Base-by-base conservation (phyloP, 2,329 filamentous ascomycete genomes). In the Xylaria sp. region DNA sequence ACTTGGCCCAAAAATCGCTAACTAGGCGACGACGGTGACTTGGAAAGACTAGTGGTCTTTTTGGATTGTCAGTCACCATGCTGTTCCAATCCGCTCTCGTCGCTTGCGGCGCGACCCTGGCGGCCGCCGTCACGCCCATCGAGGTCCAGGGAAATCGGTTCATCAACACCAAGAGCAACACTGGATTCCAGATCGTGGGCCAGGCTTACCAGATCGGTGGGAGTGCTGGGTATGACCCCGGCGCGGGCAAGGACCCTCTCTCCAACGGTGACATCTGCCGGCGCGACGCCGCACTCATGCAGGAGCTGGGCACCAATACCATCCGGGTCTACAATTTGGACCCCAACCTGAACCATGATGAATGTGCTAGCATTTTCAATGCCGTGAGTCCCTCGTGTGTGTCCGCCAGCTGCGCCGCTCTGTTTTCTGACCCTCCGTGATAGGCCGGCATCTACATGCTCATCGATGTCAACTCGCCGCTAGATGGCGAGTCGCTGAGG, bases 311-410 rank as follows among this genome's bases (percentile, higher is more conserved):
- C 57, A 76, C 87, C 69, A 88, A 88, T 74, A 77, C 85, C 57
- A 84, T 89, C 66, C 85, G 86, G 45, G 83, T 87, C n/a, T 88
- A 88, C 75, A 88, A 88, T 75, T 70, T 88, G 57, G 80, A 85
- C 69, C 85, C 85, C 24, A 71, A 86, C 64, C 71, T 87, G 57
- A 87, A 88, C 76, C 85, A 88, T 66, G 84, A 88, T 62, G 76
- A 81, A 60, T 88, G 85, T 66, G 85, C 82, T 54, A 85, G 81
- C 63, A 85, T 88, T 65, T 88, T 88, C 77, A 88, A 88, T 62
- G 80, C 81, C 21, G 83, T 68, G 46, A 66, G 66, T 64, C 48
- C 11, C n/a, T 34, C 17, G 11, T 11, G 18, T 26, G 9, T 40
- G n/a, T n/a, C n/a, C 8, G 4, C 7, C n/a, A 8, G 4, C 8